These are phyloP conservation scores for Nitzschia inconspicua DNA, from an alignment of 108 stramenopile genomes.

Conservation along the genomic window DNA sequence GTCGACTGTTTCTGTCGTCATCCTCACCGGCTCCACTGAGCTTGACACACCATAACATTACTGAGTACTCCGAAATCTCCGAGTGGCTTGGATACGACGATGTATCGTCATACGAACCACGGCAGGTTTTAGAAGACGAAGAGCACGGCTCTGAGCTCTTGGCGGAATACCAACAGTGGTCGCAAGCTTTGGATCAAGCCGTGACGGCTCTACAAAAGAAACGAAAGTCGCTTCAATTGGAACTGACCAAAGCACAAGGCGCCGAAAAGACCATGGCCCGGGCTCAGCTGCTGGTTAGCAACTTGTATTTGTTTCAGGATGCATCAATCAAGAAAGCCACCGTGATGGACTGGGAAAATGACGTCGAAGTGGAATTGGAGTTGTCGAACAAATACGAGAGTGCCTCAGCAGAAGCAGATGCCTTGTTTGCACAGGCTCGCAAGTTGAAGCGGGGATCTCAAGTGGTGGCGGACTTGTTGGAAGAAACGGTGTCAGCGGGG, in stretches of 20 bases:
- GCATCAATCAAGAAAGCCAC: slow-evolving; percentile 46
- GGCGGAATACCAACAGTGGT: slow-evolving; percentile 22
- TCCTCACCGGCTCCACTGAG: no score
- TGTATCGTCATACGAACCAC: no score
- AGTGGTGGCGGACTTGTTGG: slow-evolving; percentile 59
- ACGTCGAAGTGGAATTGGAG: slow-evolving; percentile 46
- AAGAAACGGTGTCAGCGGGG: slow-evolving; percentile 40
- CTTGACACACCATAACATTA: no score
- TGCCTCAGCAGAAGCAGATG: slow-evolving; percentile 78
- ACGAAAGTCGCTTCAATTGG: slow-evolving; percentile 57
- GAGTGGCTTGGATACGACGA: no score
- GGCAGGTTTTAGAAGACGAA: no score
- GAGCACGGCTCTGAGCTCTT: slow-evolving; percentile 1
- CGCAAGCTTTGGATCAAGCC: slow-evolving; percentile 15
- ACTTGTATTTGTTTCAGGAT: slow-evolving; percentile 53
- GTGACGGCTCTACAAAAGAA: slow-evolving; percentile 34
- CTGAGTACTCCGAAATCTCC: no score
- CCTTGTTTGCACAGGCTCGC: slow-evolving; percentile 70
- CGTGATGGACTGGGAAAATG: slow-evolving; percentile 85
- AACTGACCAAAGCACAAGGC: slow-evolving; percentile 61
- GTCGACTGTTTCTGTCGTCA: no score
- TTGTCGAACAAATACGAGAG: slow-evolving; percentile 51
- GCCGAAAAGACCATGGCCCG: slow-evolving; percentile 61
- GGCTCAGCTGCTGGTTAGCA: slow-evolving; percentile 74
- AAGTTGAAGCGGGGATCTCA: slow-evolving; percentile 79